Conservation (phyloP, 345 rosid genomes). For the Rhizophora mangle region DNA sequence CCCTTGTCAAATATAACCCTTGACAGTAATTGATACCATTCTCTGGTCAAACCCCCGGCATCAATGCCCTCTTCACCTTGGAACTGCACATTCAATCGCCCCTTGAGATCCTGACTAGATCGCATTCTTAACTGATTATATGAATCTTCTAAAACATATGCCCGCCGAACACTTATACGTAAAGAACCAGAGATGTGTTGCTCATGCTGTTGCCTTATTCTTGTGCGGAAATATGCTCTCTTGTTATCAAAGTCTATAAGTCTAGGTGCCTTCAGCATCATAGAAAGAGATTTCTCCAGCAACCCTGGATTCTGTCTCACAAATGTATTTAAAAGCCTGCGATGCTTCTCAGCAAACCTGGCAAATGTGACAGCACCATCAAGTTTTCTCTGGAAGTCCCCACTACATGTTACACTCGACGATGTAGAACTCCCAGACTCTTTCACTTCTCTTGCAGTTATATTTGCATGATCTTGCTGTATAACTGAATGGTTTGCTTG, state of each 20-base stretch:
- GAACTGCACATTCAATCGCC: conserved; percentile 88
- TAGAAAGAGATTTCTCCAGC: conserved; percentile 85
- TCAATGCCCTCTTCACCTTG: conserved; percentile 99
- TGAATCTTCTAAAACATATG: conserved; percentile 94
- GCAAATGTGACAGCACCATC: conserved; percentile 79
- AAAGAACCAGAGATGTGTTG: conserved; percentile 87
- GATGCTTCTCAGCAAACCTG: conserved; percentile 93
- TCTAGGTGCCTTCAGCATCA: conserved; percentile 93
- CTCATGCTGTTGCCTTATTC: conserved; percentile 86
- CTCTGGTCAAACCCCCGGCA: conserved; percentile 98
- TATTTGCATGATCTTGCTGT: conserved; percentile 68
- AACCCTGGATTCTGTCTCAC: conserved; percentile 81
- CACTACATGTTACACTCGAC: conserved; percentile 29
- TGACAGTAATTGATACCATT: conserved; percentile 94
- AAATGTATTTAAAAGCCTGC: conserved; percentile 84
- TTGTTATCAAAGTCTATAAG: conserved; percentile 93
- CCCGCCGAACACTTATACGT: conserved; percentile 84
- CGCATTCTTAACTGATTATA: conserved; percentile 97
- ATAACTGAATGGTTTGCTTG: conserved; percentile 48
- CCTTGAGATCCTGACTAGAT: conserved; percentile 80
- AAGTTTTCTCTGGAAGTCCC: conserved; percentile 61
- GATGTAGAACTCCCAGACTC: conserved; percentile 62
- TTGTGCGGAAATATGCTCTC: conserved; percentile 86
- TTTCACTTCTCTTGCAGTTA: conserved; percentile 80
- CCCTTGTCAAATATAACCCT: conserved; percentile 96